These are phyloP conservation scores for Sugiyamaella castrensis DNA, from an alignment of 1,139 yeast species.

Conservation along the genomic window DNA sequence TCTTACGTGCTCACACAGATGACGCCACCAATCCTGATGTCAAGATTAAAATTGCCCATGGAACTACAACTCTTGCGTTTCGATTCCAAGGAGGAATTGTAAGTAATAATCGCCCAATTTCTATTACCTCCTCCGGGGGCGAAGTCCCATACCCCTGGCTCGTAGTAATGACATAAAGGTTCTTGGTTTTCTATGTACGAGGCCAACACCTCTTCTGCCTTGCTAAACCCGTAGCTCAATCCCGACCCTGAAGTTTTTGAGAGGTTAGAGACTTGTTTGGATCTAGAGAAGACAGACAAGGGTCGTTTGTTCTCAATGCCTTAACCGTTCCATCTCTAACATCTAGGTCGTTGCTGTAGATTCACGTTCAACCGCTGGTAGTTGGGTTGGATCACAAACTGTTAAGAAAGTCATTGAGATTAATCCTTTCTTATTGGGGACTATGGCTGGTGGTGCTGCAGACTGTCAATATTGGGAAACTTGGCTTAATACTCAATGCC, in stretches of 20 bases:
- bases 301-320: background rate
- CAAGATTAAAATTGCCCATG: slow-evolving; percentile 95
- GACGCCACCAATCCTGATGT: slow-evolving; percentile 90
- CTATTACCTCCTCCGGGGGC: too few species aligned
- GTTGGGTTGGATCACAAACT: slow-evolving; percentile 97
- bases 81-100: slow-evolving; percentile 90
- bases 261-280: too few species aligned
- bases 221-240: too few species aligned
- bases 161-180: too few species aligned
- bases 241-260: too few species aligned
- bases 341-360: slow-evolving; percentile 80
- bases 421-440: slow-evolving; percentile 91
- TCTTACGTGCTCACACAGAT: slow-evolving; percentile 96
- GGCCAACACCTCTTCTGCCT: too few species aligned
- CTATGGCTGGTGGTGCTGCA: slow-evolving; percentile 99
- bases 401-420: slow-evolving; percentile 96
- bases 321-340: background rate
- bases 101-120: background rate
- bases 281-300: background rate
- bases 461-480: slow-evolving; percentile 99
- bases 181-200: too few species aligned
- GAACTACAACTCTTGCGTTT: slow-evolving; percentile 96
- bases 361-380: slow-evolving; percentile 97
- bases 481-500: slow-evolving; percentile 96
- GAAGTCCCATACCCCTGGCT: too few species aligned